Evolutionary conservation across 2,329 filamentous ascomycete species (phyloP), one percentile per base, ranked within the genome.

Genomic region (Ophiostoma ulmi): DNA sequence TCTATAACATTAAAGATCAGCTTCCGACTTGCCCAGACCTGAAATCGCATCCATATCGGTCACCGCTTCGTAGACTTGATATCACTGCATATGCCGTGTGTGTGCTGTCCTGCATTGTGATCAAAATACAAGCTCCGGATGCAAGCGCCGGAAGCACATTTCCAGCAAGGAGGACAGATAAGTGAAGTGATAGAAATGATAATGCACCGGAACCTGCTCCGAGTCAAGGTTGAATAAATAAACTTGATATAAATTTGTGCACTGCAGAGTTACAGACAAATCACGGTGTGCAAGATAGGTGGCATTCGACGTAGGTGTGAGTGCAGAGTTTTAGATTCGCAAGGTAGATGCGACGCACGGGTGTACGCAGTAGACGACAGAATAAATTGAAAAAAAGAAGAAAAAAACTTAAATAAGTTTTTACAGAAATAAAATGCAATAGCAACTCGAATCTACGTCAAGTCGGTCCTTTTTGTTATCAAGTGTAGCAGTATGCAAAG

Each of bases 381-480:
- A 55, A 5, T 1, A 48, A 48, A 39, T 39, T 13, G 2, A 26
- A 11, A 58, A 1, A 26, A 58, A 26, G 13, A 6, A 58, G 1
- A 48, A 8, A 44, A 13, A 7, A 36, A 31, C 5, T 13, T 48
- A 48, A n/a, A n/a, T n/a, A 22, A 58, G 26, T 26, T 22, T n/a
- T 22, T 22, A 3, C 11, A 55, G 7, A 26, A 20, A 5, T 5
- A 48, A 48, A 20, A 48, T 44, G 39, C 39, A 20, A 48, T 2
- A n/a, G 14, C 44, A 48, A n/a, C 20, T 44, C 41, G n/a, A 55
- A 5, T 14, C 2, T 26, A 58, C 22, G 22, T 26, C 52, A 58
- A 13, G 52, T 58, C 52, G 52, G 52, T 58, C 52, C 52, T 31
- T 31, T 20, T 58, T 58, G 52, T 26, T 58, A 58, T 58, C 52